Conservation (phyloP, 345 rosid species). For the Gossypium arboreum region DNA sequence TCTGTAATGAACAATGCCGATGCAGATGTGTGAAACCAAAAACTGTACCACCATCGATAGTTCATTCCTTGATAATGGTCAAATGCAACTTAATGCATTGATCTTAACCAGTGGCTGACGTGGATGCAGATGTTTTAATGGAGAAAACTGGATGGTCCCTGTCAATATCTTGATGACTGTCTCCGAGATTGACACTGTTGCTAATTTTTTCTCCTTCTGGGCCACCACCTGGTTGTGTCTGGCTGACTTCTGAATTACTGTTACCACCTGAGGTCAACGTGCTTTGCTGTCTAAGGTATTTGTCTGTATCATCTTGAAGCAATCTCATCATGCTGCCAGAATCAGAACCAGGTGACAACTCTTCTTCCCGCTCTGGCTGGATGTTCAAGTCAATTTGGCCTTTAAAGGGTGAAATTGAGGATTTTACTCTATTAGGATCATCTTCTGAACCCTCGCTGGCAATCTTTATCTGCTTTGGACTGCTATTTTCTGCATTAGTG, state of each 20-base stretch:
- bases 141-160: slow-evolving; percentile 24
- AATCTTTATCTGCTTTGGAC: slow-evolving; percentile 41
- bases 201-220: slow-evolving; percentile 22
- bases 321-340: slow-evolving; percentile 38
- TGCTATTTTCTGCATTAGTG: slow-evolving; percentile 39
- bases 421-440: slow-evolving; percentile 42
- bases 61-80: slow-evolving; percentile 6
- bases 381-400: slow-evolving; percentile 85
- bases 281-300: slow-evolving; percentile 33
- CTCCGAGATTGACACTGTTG: slow-evolving; percentile 8
- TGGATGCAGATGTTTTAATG: slow-evolving; percentile 30
- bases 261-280: slow-evolving; percentile 28
- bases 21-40: slow-evolving; percentile 14
- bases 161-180: slow-evolving; percentile 28
- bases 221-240: slow-evolving; percentile 10
- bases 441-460: slow-evolving; percentile 45
- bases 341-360: slow-evolving; percentile 53
- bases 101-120: slow-evolving; percentile 35
- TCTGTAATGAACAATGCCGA: slow-evolving; percentile 15
- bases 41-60: slow-evolving; percentile 11
- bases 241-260: slow-evolving; percentile 23
- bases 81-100: not conserved
- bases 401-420: slow-evolving; percentile 54
- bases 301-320: slow-evolving; percentile 40
- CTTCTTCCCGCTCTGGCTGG: slow-evolving; percentile 89